Conservation (phyloP, 257 asterid genomes). For the Capsicum rhomboideum region DNA sequence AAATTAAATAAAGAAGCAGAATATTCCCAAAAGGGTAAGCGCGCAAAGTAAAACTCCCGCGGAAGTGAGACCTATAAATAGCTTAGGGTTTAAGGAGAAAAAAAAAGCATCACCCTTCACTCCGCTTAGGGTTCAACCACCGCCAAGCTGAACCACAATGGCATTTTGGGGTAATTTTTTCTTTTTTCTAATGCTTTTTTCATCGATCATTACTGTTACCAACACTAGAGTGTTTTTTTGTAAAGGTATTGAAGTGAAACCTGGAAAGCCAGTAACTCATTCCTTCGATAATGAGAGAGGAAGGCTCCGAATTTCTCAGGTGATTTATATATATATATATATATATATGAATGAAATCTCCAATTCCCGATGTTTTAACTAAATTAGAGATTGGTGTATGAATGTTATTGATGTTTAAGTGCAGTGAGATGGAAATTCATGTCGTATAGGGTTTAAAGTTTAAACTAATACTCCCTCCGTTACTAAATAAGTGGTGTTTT, state of each 20-base stretch:
- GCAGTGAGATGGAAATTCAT: background rate
- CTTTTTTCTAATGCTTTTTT: background rate
- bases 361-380: background rate
- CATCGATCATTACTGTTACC: background rate
- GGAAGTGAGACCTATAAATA: constrained; percentile 7
- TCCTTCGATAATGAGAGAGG: constrained; percentile 37
- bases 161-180: constrained; percentile 53
- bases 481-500: too few relatives aligned
- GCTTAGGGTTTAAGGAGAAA: constrained; percentile 23
- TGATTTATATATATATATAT: background rate
- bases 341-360: too few relatives aligned
- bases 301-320: constrained; percentile 86
- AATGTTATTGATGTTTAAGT: background rate
- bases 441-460: background rate
- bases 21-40: background rate
- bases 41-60: constrained; percentile 21
- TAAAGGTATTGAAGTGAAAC: constrained; percentile 66
- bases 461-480: too few relatives aligned
- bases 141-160: constrained; percentile 16
- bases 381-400: background rate
- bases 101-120: background rate
- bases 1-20: background rate
- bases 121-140: constrained; percentile 17
- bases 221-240: background rate
- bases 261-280: constrained; percentile 63